Conservation (phyloP, 345 rosid genomes). For the Aegle marmelos region DNA sequence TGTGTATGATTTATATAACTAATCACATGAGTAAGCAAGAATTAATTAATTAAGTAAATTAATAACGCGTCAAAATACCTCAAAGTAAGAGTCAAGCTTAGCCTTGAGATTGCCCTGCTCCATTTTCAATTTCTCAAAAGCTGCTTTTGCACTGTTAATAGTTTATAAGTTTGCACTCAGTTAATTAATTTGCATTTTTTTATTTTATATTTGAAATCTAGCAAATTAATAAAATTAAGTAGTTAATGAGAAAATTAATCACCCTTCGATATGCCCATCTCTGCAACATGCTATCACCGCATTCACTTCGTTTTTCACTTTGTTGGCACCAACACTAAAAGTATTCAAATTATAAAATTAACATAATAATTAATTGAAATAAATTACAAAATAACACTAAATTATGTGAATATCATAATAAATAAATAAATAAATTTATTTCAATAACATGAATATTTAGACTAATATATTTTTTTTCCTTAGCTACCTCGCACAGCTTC, state of each 20-base stretch:
- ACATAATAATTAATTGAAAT: not conserved
- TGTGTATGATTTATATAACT: not conserved
- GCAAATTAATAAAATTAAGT: not conserved
- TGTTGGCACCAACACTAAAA: not conserved
- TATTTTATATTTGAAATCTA: too few relatives aligned
- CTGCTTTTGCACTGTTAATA: not conserved
- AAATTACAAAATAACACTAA: not conserved
- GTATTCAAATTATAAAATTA: not conserved
- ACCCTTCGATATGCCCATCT: not conserved
- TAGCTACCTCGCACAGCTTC: not conserved
- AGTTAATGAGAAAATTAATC: not conserved
- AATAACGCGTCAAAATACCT: not conserved
- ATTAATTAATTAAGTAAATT: not conserved
- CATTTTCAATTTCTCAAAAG: not conserved
- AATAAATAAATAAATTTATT: not conserved
- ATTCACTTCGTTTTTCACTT: not conserved
- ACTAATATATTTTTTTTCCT: not conserved
- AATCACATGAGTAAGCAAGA: not conserved
- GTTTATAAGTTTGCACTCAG: too few relatives aligned
- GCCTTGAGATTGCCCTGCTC: not conserved
- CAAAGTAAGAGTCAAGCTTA: not conserved
- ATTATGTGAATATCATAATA: not conserved
- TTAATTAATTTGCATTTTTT: too few relatives aligned
- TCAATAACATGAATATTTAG: too few relatives aligned
- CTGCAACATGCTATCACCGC: not conserved